Percentiles rank a stretch among this genome's conserved stretches.
Evolutionary conservation across 208 protist species (phyloP).

Genomic region (Borovskyia barvae): DNA sequence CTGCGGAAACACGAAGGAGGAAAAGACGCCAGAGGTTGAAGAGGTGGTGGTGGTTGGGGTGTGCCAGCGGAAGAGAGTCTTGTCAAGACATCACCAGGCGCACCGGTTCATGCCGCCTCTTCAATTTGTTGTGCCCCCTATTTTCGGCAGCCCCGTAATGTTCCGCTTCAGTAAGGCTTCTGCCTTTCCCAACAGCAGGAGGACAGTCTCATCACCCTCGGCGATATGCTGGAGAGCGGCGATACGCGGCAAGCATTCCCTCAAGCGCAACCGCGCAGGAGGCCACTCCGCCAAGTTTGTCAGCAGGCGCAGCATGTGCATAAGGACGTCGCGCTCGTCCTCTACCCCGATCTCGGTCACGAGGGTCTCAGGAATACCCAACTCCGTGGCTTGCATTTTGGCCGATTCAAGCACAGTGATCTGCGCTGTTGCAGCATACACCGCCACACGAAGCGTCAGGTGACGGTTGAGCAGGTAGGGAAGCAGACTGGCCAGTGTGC

Average conservation of each 20-base stretch:
- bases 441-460: conserved; percentile 61
- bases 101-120: no score
- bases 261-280: conserved; percentile 40
- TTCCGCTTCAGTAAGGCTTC: conserved; percentile 29
- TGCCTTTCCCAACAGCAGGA: conserved; percentile 17
- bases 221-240: conserved; percentile 31
- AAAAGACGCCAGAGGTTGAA: no score
- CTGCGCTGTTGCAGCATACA: conserved; percentile 64
- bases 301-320: conserved; percentile 59
- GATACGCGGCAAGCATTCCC: conserved; percentile 38
- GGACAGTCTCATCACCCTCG: conserved; percentile 34
- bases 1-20: no score
- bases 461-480: conserved; percentile 61
- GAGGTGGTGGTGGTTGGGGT: no score
- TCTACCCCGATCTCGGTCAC: conserved; percentile 39
- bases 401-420: conserved; percentile 75
- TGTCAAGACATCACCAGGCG: no score
- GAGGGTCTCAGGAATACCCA: conserved; percentile 28
- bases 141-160: no score
- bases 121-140: no score
- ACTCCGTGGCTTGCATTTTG: conserved; percentile 67
- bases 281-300: conserved; percentile 73
- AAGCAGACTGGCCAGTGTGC: conserved; percentile 40
- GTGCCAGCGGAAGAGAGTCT: no score
- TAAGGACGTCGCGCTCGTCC: conserved; percentile 83